Evolutionary conservation across 148 eudicot genomes (phyloP), one percentile per base, ranked within the genome.

Genomic region (Camellia granthamiana): DNA sequence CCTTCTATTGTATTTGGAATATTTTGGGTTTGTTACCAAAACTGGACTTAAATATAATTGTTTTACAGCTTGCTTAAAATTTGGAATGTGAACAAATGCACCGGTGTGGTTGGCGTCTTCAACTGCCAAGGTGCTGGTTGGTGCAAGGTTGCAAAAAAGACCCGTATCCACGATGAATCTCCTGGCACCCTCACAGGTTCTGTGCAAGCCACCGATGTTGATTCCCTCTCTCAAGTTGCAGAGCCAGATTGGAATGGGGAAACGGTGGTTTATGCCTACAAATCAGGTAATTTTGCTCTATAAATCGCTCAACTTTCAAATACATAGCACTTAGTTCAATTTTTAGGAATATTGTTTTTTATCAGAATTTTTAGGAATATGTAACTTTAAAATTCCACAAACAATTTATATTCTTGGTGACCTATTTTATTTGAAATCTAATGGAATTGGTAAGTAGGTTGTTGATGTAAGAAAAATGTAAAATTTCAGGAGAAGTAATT

Each of bases 91-190:
- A 95, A 95, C 88, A 93, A 93, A 67, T 92, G 89, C 83, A 85
- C 93, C 7, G 99, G 99, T 63, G 91, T 95, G 81, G 93, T 95
- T 51, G 99, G 99, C 51, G 88, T 93, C 9, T 95, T 95, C 88
- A 95, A 95, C 83, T 95, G 99, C 88, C 99, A 95, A 78, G 97
- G 99, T 79, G 99, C 97, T 4, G 99, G 97, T 47, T 95, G 99
- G 99, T 92, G 97, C 85, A 93, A 88, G 87, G 79, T 90, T 14
- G 78, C 66, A 10, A 95, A 95, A 82, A 89, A 88, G 86, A 95
- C 96, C 19, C 93, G 89, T 75, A 95, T 95, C 80, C 99, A 95
- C 55, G 90, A 93, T 70, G 78, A 88, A 38, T 85, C 97, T 70
- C 97, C 97, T 0, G 97, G 92, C 63, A 90, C 94, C 56, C 92